Base-by-base conservation (phyloP, 2,329 filamentous ascomycete species). In the Leptodontidium sp. region DNA sequence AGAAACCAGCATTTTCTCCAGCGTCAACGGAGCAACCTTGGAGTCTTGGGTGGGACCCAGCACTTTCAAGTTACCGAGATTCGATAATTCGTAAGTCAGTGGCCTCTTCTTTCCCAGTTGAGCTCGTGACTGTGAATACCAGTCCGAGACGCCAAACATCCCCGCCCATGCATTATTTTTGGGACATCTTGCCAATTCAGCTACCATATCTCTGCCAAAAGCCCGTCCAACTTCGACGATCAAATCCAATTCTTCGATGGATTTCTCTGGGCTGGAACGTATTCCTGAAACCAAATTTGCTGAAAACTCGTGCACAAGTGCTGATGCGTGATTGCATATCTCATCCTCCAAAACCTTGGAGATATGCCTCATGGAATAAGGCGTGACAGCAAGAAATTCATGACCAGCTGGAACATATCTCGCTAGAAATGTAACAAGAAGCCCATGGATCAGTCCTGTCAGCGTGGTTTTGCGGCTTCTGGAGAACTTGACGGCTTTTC, bases 141-240 rank as follows among this genome's bases (percentile, higher is more conserved):
- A 64, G 21, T 64, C 61, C 47, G 47, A 40, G 1, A 64, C 61
- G 2, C 49, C 61, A 64, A 64, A 64, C 61, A 64, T 64, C 4
- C 49, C 61, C 7, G 61, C 61, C 49, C 61, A 61, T 2, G 14
- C 58, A 32, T 61, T 47, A 15, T 61, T 47, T 14, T 61, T 61
- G 3, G n/a, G 47, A 53, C 47, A 15, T 64, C 47, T 64, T 52
- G 26, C 49, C 21, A 64, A 21, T 24, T 64, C 61, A 24, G 49
- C n/a, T 53, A n/a, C 61, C 61, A 64, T 64, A 38, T 64, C 47
- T 24, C 21, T 64, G 26, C 49, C n/a, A 17, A 53, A 43, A 5
- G 53, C 53, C 8, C 53, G 45, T 6, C 47, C 49, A n/a, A 53
- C 61, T 7, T 64, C n/a, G 32, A 64, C 15, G 5, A 53, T 43